Conservation (phyloP, 306 rosid genomes). For the Nissolia schottii region DNA sequence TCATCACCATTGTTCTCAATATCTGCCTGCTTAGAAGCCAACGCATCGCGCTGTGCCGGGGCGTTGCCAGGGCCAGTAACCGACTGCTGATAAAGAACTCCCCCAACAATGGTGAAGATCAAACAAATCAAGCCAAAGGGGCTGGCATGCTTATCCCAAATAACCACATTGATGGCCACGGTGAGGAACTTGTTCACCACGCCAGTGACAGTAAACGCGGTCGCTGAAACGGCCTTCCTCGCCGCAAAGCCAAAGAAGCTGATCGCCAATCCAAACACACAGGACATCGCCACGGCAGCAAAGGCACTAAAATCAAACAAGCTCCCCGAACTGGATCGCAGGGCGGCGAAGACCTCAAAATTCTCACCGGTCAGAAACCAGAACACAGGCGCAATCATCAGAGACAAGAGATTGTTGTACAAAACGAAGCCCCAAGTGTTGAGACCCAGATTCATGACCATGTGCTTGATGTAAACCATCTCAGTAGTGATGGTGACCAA, state of each 20-base stretch:
- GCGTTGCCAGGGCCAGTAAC: constrained; percentile 49
- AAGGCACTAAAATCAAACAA: constrained; percentile 55
- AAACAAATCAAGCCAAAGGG: constrained; percentile 84
- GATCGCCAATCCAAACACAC: constrained; percentile 83
- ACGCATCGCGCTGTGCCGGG: constrained; percentile 38
- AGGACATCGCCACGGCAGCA: constrained; percentile 62
- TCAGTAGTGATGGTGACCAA: constrained; percentile 83
- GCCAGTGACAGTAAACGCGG: constrained; percentile 93
- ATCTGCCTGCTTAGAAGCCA: constrained; percentile 40
- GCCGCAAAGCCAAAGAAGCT: constrained; percentile 98
- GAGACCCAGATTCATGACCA: constrained; percentile 88
- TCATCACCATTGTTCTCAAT: constrained; percentile 19
- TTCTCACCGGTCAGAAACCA: constrained; percentile 88
- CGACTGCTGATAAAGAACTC: constrained; percentile 89
- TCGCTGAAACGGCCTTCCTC: constrained; percentile 83
- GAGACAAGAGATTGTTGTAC: constrained; percentile 69
- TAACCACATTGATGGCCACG: constrained; percentile 76
- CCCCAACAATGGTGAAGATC: constrained; percentile 76
- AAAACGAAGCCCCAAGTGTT: constrained; percentile 94
- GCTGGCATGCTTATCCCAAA: constrained; percentile 98
- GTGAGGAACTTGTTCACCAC: constrained; percentile 96
- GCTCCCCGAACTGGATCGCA: constrained; percentile 42
- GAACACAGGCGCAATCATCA: constrained; percentile 81
- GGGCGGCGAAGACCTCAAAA: constrained; percentile 55
- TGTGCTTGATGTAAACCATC: constrained; percentile 95